Base-by-base conservation (phyloP, 352 stramenopile species). In the Phytophthora litchii region DNA sequence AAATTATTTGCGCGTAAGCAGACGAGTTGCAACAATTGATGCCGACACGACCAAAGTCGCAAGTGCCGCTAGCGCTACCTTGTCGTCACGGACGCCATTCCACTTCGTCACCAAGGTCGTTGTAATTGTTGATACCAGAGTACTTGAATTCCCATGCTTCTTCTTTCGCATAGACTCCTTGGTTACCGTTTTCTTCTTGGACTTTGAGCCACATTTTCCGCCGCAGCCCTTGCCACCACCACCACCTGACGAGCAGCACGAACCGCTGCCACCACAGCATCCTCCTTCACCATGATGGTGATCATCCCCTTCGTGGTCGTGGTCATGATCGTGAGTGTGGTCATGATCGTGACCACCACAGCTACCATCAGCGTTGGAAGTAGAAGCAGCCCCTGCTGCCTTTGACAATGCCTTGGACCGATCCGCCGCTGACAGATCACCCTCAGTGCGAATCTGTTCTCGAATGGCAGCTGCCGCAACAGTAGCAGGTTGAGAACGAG, bases 401-500 rank as follows among this genome's bases (percentile, higher is more conserved):
- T 61, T 72, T 3, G 59, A 65, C 21, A 76, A 55, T n/a, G 63
- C 35, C 11, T 72, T 81, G 1, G 53, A 61, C 52, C 61, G 61
- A 38, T 80, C 57, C 16, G 40, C 63, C 1, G 64, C 55, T 12
- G 64, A 75, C 19, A 77, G 49, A 21, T 74, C 60, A 1, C 75
- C 74, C 29, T 72, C 50, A 16, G 50, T 72, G 14, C 73, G 69
- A 20, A 91, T 84, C 49, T 80, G 72, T 46, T 83, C 58, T 12
- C 74, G 78, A 48, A 91, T 76, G 20, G 62, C 72, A 38, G 63
- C 71, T 1, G 82, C 83, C 6, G 76, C 77, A 2, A 56, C 31
- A 9, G 79, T 92, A 50, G 60, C 66, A 0, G 83, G 80, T 50
- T 91, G 52, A 3, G 77, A 86, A 4, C 70, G 73, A 20, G 77